Evolutionary conservation across 148 eudicot species (phyloP), one percentile per base, ranked within the genome.

Genomic region (Silene uniflora): DNA sequence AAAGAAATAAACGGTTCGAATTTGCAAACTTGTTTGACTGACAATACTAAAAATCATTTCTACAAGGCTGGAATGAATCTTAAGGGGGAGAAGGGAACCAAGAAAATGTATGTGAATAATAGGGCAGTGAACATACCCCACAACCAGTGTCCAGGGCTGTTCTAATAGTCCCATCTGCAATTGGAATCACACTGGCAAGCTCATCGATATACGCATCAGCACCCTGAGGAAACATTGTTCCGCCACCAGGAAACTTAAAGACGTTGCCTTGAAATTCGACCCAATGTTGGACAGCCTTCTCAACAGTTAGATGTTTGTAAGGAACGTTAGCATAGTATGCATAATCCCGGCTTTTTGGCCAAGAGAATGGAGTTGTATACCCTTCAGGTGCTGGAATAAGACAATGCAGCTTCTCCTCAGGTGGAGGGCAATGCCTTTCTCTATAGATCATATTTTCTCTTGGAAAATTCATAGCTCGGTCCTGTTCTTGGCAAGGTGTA

Each of bases 311-410:
- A 82, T 84, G 87, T 77, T 91, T 91, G 69, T 88, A 85, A 56
- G 97, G 97, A 81, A 89, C 93, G 88, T 89, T 91, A 25, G 97
- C 91, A 83, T 88, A 91, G 68, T 87, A 85, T 5, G 79, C 93
- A 83, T 89, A 91, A 80, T 91, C 97, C 25, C 92, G 86, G 73
- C 97, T 82, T 76, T 91, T 91, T 10, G 97, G 97, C 97, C 97
- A 91, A 23, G 86, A 85, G 80, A 91, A 89, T 11, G 91, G 97
- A 24, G 87, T 87, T 62, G 78, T 86, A 72, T 89, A 91, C 32
- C 97, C 97, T 73, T 85, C 77, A 27, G 93, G 97, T 25, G 97
- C 97, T 55, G 97, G 97, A 72, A 91, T 82, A 77, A 91, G 91
- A 83, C 97, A 91, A 10, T 70, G 86, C 75, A 91, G 75, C 75